Evolutionary conservation across 148 eudicot genomes (phyloP), one percentile per base, ranked within the genome.

Genomic region (Nepenthes mirabilis): DNA sequence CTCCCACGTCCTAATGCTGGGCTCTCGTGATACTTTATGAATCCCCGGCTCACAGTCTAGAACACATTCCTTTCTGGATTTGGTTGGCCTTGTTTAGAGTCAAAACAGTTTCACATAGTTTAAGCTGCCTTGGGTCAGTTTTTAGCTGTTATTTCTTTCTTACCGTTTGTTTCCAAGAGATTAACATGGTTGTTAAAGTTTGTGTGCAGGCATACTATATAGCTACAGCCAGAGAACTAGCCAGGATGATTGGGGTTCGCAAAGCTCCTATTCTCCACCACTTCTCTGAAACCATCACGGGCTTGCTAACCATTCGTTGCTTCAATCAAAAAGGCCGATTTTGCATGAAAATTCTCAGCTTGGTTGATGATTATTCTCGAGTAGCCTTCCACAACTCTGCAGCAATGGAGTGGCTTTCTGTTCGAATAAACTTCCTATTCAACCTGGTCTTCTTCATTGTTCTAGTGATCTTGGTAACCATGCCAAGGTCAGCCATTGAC

Each of bases 361-460:
- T 91, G 62, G 78, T 81, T 33, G 84, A 91, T 76, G 86, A 87
- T 53, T 91, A 91, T 58, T 81, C 95, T 37, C 82, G 84, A 0
- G 86, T 88, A 63, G 82, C 83, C 34, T 87, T 91, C 72, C 83
- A 85, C 75, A 87, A 85, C 69, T 79, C 82, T 23, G 90, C 86
- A 12, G 79, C 95, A 35, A 91, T 91, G 97, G 97, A 91, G 65
- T 87, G 95, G 97, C 83, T 91, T 6, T 91, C 86, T 43, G 73
- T 83, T 34, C 67, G 95, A 33, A 81, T 83, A 52, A 88, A 91
- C 75, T 83, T 85, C 63, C 79, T 91, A 64, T 91, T 91, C 83
- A 91, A 85, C 72, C 67, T 85, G 9, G 93, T 75, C 14, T 87
- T 91, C 83, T 91, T 91, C 72, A 34, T 81, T 58, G 90, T 91